A percentile compares a stretch with the other conserved stretches of the same genome.
Evolutionary conservation across 768 basidiomycete genomes (phyloP).

Genomic region (Serendipita sp.): DNA sequence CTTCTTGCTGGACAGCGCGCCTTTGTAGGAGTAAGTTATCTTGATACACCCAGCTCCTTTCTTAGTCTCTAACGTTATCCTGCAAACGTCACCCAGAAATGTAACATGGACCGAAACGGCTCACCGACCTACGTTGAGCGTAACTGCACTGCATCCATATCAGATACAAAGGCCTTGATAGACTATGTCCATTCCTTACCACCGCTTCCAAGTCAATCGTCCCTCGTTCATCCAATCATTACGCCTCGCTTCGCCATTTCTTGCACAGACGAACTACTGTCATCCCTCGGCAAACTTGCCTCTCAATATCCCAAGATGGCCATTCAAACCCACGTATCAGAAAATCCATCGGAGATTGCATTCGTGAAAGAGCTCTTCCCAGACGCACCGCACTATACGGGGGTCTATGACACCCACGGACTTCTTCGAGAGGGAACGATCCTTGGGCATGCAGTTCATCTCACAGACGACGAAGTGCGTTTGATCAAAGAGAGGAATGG

Average conservation of each 20-base stretch:
- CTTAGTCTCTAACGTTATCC: neutral
- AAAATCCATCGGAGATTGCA: constrained; percentile 59
- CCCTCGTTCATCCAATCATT: constrained; percentile 74
- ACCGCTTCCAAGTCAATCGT: constrained; percentile 15
- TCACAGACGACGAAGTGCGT: constrained; percentile 49
- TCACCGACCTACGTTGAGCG: constrained; percentile 56
- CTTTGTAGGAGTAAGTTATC: constrained; percentile 56
- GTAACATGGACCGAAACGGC: constrained; percentile 71
- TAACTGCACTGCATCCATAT: constrained; percentile 40
- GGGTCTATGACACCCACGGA: constrained; percentile 63
- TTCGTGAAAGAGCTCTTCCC: constrained; percentile 55
- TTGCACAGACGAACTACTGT: constrained; percentile 57
- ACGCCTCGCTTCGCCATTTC: constrained; percentile 96
- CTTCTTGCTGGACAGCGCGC: constrained; percentile 52
- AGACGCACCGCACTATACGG: constrained; percentile 46
- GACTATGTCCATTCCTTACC: constrained; percentile 46
- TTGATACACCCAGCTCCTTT: neutral
- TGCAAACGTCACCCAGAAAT: constrained; percentile 36
- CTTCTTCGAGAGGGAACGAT: constrained; percentile 68
- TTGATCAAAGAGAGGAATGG: constrained; percentile 48
- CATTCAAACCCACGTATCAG: constrained; percentile 88
- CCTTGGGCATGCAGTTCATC: constrained; percentile 73
- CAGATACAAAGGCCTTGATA: constrained; percentile 48
- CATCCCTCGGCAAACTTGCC: constrained; percentile 44
- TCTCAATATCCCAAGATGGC: constrained; percentile 39